Evolutionary conservation across 2,329 filamentous ascomycete genomes (phyloP), one percentile per base, ranked within the genome.

Genomic region (Cladosporium sp.): DNA sequence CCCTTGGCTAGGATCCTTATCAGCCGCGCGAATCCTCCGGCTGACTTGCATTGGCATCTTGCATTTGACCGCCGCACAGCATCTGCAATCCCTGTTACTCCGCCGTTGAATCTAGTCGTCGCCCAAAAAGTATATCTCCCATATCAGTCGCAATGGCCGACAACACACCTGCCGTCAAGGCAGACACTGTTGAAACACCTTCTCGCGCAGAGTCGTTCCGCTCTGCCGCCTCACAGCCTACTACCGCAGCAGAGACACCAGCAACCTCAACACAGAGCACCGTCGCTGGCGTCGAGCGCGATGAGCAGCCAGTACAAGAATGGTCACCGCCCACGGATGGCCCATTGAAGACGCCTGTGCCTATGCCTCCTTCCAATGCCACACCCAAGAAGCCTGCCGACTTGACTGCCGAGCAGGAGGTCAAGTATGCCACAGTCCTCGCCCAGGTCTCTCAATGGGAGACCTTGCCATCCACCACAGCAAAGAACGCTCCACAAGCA

Each of bases 371-470:
- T 14, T 75, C 87, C 1, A 76, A 77, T 37, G 82, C 82, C 71
- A 84, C 82, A 59, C 84, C 88, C 2, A 71, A 77, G 12, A 71
- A 83, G 5, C 79, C 80, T 9, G 74, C 84, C 5, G 73, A 81
- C 59, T 83, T 97, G 67, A 92, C 87, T 11, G 70, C 83, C 9
- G 91, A 96, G 37, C 90, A 97, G 75, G 76, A 89, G 70, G 73
- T 81, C 65, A 97, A 96, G 77, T 97, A 97, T 77, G 83, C 87
- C 43, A 78, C 84, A 63, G 81, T 97, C 52, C 83, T 97, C 47
- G 80, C 83, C 49, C 82, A 83, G 55, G 90, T 86, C 45, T 86
- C 83, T 64, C 76, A 78, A 66, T 95, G 92, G 88, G 84, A 82
- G 12, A 84, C 86, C 9, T 76, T 96, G 25, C 85, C 85, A 36